phyloP scores from a whole-genome alignment of 441 rosid species.

The Geranium incanum region DNA sequence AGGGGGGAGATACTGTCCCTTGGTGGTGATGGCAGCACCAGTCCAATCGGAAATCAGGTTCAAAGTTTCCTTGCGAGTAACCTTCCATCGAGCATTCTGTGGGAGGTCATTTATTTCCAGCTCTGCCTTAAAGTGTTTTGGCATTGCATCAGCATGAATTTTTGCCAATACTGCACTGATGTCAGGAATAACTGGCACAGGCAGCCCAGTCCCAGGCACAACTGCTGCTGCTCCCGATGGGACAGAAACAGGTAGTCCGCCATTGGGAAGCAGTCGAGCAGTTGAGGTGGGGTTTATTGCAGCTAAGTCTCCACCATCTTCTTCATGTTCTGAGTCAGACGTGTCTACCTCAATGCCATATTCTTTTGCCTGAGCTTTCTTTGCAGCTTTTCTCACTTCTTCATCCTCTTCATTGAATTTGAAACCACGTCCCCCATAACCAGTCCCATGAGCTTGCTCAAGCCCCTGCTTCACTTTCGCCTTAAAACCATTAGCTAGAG shows the following conservation, averaged over 20 bases:
- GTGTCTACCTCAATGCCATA: conserved; percentile 95
- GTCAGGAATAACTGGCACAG: conserved; percentile 33
- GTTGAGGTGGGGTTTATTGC: conserved; percentile 33
- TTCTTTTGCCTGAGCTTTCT: conserved; percentile 94
- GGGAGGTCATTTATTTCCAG: conserved; percentile 89
- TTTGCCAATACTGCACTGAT: too few species aligned
- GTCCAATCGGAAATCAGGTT: conserved; percentile 94
- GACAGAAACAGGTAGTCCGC: conserved; percentile 35
- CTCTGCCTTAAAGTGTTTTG: conserved; percentile 93
- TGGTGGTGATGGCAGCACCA: conserved; percentile 93
- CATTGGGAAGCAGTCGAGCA: conserved; percentile 34
- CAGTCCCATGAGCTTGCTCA: conserved; percentile 93
- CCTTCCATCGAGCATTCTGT: conserved; percentile 96
- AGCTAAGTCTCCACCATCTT: conserved; percentile 71
- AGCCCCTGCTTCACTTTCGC: conserved; percentile 83
- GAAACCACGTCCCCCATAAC: conserved; percentile 94
- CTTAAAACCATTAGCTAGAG: conserved; percentile 79
- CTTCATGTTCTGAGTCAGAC: conserved; percentile 89
- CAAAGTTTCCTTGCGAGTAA: conserved; percentile 92
- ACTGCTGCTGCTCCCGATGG: conserved; percentile 36
- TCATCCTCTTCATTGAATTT: conserved; percentile 95
- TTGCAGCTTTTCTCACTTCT: conserved; percentile 86
- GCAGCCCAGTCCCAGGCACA: conserved; percentile 29
- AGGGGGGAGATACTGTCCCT: conserved; percentile 68
- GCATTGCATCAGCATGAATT: conserved; percentile 92